Evolutionary conservation across 1,284 basidiomycete genomes (phyloP).

Genomic region (Rhodotorula mucilaginosa): DNA sequence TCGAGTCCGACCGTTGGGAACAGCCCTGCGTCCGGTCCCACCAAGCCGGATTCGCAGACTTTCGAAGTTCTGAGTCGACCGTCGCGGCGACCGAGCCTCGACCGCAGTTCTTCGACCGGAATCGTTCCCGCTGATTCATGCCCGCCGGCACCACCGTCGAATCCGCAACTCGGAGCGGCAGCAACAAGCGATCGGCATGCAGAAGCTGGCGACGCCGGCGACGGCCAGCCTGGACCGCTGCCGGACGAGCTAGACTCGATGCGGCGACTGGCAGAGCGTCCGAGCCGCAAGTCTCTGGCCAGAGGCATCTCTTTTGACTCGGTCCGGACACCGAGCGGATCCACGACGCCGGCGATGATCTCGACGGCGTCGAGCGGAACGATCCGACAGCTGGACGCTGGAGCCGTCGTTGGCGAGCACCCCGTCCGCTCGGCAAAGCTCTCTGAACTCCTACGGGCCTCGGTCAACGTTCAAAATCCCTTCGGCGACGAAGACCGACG

Average conservation of each 20-base stretch:
- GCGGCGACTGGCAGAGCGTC: not conserved
- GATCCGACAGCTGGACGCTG: not conserved
- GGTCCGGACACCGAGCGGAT: not conserved
- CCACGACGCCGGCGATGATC: not conserved
- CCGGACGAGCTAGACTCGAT: constrained; percentile 1
- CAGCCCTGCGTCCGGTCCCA: not conserved
- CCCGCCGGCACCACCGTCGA: not conserved
- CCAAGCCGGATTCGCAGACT: not conserved
- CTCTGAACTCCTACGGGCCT: not conserved
- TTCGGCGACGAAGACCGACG: too few species aligned
- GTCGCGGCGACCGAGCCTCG: not conserved
- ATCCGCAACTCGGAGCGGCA: constrained; percentile 1
- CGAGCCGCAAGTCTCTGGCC: not conserved
- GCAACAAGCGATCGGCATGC: too few species aligned
- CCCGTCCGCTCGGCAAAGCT: not conserved
- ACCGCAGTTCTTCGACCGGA: not conserved
- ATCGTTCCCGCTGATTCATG: too few species aligned
- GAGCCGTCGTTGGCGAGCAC: not conserved
- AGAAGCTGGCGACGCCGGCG: too few species aligned
- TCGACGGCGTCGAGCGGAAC: constrained; percentile 17
- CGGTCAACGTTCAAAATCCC: too few species aligned
- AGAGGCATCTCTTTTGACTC: constrained; percentile 1
- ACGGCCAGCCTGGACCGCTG: constrained; percentile 3
- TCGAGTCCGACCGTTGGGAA: not conserved
- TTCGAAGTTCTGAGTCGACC: constrained; percentile 16